Percentiles rank a stretch among this genome's conserved stretches.
These are phyloP conservation scores for Colletotrichum neosansevieriae DNA, from an alignment of 2,329 filamentous ascomycete genomes.

Conservation along the genomic window DNA sequence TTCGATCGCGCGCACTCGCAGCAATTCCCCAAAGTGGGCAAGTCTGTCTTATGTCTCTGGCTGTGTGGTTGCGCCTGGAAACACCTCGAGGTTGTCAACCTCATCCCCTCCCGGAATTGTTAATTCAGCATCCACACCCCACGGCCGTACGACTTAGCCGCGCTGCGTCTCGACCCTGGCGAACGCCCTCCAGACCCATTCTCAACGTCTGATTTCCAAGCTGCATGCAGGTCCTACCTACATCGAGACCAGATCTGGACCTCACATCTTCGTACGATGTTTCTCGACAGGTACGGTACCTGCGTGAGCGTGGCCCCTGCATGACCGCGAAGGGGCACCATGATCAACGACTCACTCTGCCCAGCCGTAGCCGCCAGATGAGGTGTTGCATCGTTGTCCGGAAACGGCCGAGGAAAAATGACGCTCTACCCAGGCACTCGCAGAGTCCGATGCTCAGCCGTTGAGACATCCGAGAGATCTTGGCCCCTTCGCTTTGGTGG, in stretches of 20 bases:
- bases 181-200: neutral
- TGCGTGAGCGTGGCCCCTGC: slow-evolving; percentile 16
- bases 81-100: slow-evolving; percentile 3
- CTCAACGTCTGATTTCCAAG: slow-evolving; percentile 23
- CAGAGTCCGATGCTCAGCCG: slow-evolving; percentile 16
- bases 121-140: slow-evolving; percentile 6
- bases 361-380: slow-evolving; percentile 25
- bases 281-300: slow-evolving; percentile 7
- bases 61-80: neutral
- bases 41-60: neutral
- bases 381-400: slow-evolving; percentile 6
- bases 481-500: neutral
- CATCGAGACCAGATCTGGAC: slow-evolving; percentile 1
- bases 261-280: slow-evolving; percentile 1
- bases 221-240: slow-evolving; percentile 36
- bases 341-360: slow-evolving; percentile 7
- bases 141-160: slow-evolving; percentile 27
- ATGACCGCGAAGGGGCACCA: slow-evolving; percentile 23
- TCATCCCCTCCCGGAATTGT: slow-evolving; percentile 19
- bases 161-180: slow-evolving; percentile 24
- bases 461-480: slow-evolving; percentile 7
- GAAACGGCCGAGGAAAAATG: slow-evolving; percentile 15
- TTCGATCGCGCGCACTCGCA: slow-evolving; percentile 28
- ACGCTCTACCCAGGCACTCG: neutral
- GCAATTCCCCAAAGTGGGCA: slow-evolving; percentile 16